Base-by-base conservation (phyloP, 2,329 filamentous ascomycete species). In the Talaromyces sp. region DNA sequence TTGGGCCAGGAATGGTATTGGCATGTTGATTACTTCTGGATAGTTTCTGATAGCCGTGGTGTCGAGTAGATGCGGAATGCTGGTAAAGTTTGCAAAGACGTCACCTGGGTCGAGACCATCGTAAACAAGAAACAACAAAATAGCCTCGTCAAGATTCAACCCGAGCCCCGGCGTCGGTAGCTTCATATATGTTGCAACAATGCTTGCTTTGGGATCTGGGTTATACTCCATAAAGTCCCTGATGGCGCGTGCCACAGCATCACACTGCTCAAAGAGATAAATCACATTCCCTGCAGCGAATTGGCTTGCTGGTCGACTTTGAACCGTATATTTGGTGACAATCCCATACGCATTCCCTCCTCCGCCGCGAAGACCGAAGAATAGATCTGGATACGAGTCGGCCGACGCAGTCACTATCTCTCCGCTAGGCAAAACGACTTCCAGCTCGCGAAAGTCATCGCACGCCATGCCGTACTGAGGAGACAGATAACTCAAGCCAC, bases 51-150 rank as follows among this genome's bases (percentile, higher is more conserved):
- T 52, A 9, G 67, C 62, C 9, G 66, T 62, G 5, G 71, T 73
- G 54, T 72, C 66, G 29, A 73, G 14, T 2, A 74, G 19, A 51
- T 67, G 59, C 3, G 72, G 69, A 21, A 74, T 71, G 35, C 59
- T 64, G 8, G 71, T 73, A 62, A 74, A 73, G 57, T 73, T 73
- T 9, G 56, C 53, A 58, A 74, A 74, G 2, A 70, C 67, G 46
- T 67, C 27, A 1, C 72, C 71, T 2, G 72, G 58, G 41, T 74
- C 68, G 5, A 67, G 64, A 0, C 72, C 72, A 43, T 74, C 72
- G 41, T 74, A 74, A 29, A 74, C 72, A n/a, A 74, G 62, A 61
- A 74, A 74, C 68, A 74, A 63, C 49, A 73, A 60, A 50, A 71
- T 71, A 3, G 64, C 65, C 63, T 74, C 68, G 49, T 73, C 70